Percentiles rank a stretch among this genome's conserved stretches.
Evolutionary conservation across 1,284 basidiomycete species (phyloP).

Genomic region (Microbotryum lychnidis-dioicae): DNA sequence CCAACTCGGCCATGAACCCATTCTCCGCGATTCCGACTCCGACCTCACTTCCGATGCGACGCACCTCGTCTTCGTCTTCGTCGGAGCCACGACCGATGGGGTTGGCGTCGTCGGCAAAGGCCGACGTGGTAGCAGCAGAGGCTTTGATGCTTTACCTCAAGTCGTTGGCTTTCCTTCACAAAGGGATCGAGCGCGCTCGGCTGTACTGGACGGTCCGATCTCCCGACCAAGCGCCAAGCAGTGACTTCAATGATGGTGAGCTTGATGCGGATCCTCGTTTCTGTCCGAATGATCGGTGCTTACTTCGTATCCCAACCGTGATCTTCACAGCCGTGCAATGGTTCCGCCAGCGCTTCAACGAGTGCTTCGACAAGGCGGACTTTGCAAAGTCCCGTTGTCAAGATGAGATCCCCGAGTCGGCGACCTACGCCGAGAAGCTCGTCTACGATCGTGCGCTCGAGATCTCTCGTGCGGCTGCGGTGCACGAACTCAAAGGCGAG

Average conservation of each 20-base stretch:
- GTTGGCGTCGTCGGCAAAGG: conserved; percentile 29
- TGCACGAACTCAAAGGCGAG: conserved; percentile 79
- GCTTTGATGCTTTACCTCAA: conserved; percentile 87
- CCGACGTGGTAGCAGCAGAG: conserved; percentile 50
- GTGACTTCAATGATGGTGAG: conserved; percentile 50
- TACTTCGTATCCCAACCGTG: no score
- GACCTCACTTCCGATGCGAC: conserved; percentile 15
- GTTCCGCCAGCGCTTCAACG: conserved; percentile 51
- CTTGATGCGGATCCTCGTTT: neutral
- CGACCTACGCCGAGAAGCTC: conserved; percentile 46
- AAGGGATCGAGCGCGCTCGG: conserved; percentile 62
- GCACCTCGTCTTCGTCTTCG: conserved; percentile 25
- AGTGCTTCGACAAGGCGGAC: conserved; percentile 51
- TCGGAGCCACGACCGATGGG: conserved; percentile 28
- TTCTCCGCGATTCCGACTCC: conserved; percentile 31
- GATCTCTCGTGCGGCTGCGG: conserved; percentile 74
- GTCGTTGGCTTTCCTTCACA: conserved; percentile 83
- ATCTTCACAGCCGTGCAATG: conserved; percentile 47
- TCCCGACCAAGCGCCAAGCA: conserved; percentile 38
- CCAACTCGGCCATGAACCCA: conserved; percentile 18
- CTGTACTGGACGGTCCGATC: conserved; percentile 42
- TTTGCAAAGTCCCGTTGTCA: conserved; percentile 45
- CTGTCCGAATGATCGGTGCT: no score
- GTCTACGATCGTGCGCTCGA: conserved; percentile 52
- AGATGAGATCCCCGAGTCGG: conserved; percentile 45